Conservation (phyloP, 805 yeast genomes). For the Monosporozyma solicola region DNA sequence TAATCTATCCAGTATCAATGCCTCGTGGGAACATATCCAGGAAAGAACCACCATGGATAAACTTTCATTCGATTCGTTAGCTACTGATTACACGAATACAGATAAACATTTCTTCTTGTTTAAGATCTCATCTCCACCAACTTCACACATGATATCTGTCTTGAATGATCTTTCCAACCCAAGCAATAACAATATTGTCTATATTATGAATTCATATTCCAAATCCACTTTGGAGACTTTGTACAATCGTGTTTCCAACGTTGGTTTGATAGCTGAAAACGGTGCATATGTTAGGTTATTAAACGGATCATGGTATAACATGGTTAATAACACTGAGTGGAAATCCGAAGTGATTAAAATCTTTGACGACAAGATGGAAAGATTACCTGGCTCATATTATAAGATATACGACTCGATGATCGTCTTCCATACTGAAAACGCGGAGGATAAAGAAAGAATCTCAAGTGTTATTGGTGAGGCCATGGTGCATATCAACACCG, state of each 20-base stretch:
- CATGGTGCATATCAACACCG: slow-evolving; percentile 73
- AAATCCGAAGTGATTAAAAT: slow-evolving; percentile 29
- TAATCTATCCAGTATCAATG: slow-evolving; percentile 45
- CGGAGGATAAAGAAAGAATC: slow-evolving; percentile 55
- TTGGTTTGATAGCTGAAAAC: slow-evolving; percentile 85
- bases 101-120: slow-evolving; percentile 39
- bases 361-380: slow-evolving; percentile 42
- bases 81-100: slow-evolving; percentile 22
- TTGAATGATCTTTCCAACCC: slow-evolving; percentile 52
- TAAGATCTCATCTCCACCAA: slow-evolving; percentile 44
- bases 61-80: slow-evolving; percentile 23
- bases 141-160: slow-evolving; percentile 48
- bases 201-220: slow-evolving; percentile 58
- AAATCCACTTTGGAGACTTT: slow-evolving; percentile 55
- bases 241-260: slow-evolving; percentile 54
- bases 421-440: slow-evolving; percentile 63
- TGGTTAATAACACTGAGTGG: slow-evolving; percentile 42
- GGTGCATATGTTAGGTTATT: slow-evolving; percentile 69
- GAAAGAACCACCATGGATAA: slow-evolving; percentile 30
- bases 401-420: slow-evolving; percentile 70
- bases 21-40: slow-evolving; percentile 42
- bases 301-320: slow-evolving; percentile 47
- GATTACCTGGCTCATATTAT: slow-evolving; percentile 70
- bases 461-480: slow-evolving; percentile 69
- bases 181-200: slow-evolving; percentile 46